Base-by-base conservation (phyloP, 2,329 filamentous ascomycete species). In the Paracoccidioides brasiliensis region DNA sequence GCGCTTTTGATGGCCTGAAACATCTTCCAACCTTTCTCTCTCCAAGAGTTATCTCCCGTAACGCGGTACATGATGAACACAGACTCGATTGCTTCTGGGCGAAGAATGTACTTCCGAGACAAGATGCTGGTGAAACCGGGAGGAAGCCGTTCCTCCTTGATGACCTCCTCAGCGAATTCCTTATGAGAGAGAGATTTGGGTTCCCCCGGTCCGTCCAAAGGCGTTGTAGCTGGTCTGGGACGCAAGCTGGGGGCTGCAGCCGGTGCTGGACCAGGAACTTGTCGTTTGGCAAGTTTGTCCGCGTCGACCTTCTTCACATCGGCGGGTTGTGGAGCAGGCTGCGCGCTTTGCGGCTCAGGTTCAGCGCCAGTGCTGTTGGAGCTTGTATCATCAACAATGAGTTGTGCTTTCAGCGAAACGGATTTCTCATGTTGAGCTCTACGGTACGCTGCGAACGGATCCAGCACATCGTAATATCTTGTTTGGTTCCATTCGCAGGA, bases 11-110 rank as follows among this genome's bases (percentile, higher is more conserved):
- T 81, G 22, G 85, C 77, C 60, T 83, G 73, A 67, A 89, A 95
- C 88, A 95, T 94, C 51, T 76, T 75, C 90, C 90, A 95, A 15
- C 88, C 90, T 60, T 86, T 84, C 35, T 94, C 87, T 67, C 85
- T 84, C 78, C 88, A 90, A 4, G 72, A 69, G 1, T 78, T 71
- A 60, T 93, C 85, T 52, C 88, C 90, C 0, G 89, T 94, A 69
- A 94, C 88, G 66, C 90, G 86, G 73, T 93, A 93, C 77, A 94
- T 85, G 72, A 90, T 87, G 78, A 89, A 94, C 9, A 94, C 84
- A 0, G 85, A 89, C 65, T 95, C 89, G 63, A 95, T 90, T 0
- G 87, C 88, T 74, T 95, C 89, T 32, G 88, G 88, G 15, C 86
- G 86, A 60, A 64, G 50, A 15, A 60, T 64, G 32, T 61, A 63